Conservation (phyloP, 495 filamentous ascomycete genomes). For the Hypoxylon perforatum region DNA sequence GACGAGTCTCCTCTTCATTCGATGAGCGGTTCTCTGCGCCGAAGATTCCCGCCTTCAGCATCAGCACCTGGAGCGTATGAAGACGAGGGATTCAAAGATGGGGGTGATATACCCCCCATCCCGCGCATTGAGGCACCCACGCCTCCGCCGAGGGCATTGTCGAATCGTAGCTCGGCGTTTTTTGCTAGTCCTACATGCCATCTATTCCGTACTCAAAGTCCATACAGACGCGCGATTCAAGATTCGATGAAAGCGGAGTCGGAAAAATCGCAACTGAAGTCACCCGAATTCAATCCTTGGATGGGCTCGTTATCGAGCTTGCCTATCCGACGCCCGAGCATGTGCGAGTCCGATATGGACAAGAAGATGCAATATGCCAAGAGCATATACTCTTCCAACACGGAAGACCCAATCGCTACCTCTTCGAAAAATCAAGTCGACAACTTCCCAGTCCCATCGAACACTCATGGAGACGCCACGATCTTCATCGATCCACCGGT, state of each 20-base stretch:
- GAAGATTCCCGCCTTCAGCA: slow-evolving; percentile 6
- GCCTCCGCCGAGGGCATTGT: slow-evolving; percentile 23
- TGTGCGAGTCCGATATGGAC: slow-evolving; percentile 46
- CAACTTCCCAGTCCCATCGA: slow-evolving; percentile 16
- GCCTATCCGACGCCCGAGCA: slow-evolving; percentile 41
- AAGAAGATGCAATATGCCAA: slow-evolving; percentile 50
- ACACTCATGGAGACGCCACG: slow-evolving; percentile 40
- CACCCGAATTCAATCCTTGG: slow-evolving; percentile 61
- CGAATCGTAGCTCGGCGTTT: slow-evolving; percentile 49
- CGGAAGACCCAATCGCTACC: slow-evolving; percentile 18
- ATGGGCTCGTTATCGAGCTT: slow-evolving; percentile 53
- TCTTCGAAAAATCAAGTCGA: slow-evolving; percentile 10
- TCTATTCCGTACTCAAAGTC: slow-evolving; percentile 64
- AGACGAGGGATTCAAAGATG: not conserved
- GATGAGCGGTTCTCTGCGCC: not conserved
- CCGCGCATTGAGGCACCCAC: slow-evolving; percentile 11
- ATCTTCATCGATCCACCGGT: slow-evolving; percentile 42
- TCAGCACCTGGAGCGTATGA: slow-evolving; percentile 1
- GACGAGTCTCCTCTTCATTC: slow-evolving; percentile 2
- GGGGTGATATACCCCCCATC: not conserved
- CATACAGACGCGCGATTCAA: slow-evolving; percentile 64
- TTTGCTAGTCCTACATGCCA: slow-evolving; percentile 58
- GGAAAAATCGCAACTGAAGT: slow-evolving; percentile 30
- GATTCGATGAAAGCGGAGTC: slow-evolving; percentile 51
- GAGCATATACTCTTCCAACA: slow-evolving; percentile 57